Evolutionary conservation across 345 rosid species (phyloP).

Genomic region (Leavenworthia alabamica): DNA sequence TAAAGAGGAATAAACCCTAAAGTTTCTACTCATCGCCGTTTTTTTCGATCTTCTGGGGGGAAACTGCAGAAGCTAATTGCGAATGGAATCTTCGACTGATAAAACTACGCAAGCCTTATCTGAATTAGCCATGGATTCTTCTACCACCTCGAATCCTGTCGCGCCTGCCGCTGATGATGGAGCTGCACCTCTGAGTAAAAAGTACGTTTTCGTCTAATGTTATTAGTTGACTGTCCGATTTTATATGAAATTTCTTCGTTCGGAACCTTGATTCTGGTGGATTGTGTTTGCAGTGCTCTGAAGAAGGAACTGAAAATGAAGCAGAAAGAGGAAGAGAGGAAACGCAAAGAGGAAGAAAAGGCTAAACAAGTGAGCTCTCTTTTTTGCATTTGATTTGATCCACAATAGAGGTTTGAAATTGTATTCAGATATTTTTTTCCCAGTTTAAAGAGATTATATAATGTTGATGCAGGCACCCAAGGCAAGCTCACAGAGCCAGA

Average conservation of each 20-base stretch:
- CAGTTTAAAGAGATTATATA: not conserved
- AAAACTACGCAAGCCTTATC: constrained; percentile 14
- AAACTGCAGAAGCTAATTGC: not conserved
- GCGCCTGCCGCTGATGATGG: constrained; percentile 15
- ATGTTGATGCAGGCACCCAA: constrained; percentile 12
- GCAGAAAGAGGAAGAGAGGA: constrained; percentile 77
- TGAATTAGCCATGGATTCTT: constrained; percentile 16
- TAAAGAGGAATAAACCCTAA: constrained; percentile 12
- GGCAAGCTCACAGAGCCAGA: constrained; percentile 13
- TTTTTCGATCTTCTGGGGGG: not conserved
- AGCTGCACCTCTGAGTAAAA: constrained; percentile 62
- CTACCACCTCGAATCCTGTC: not conserved
- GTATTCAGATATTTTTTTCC: not conserved
- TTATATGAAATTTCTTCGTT: not conserved
- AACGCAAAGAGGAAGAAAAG: constrained; percentile 68
- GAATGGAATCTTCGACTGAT: constrained; percentile 15
- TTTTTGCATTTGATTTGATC: not conserved
- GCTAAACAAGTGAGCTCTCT: constrained; percentile 37
- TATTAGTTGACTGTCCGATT: not conserved
- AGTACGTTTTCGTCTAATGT: constrained; percentile 32
- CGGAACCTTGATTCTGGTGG: not conserved
- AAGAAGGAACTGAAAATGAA: constrained; percentile 71
- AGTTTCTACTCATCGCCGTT: constrained; percentile 16
- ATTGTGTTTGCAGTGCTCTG: constrained; percentile 48
- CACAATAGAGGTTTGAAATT: not conserved